Evolutionary conservation across 352 stramenopile species (phyloP).

Genomic region (Phytopythium delawarense): DNA sequence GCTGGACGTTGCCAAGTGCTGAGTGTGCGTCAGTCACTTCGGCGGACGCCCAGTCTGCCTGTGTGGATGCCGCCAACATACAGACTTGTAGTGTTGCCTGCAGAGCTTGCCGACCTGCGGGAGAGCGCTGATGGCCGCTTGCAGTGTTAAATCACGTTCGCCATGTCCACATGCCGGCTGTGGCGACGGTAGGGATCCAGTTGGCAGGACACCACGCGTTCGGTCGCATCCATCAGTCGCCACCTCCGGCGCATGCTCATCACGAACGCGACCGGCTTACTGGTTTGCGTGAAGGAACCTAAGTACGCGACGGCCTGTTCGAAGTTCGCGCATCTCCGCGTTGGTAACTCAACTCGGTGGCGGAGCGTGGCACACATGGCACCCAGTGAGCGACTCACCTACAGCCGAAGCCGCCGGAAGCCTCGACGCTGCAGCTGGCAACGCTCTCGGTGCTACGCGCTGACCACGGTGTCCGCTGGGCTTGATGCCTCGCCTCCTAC

Average conservation of each 20-base stretch:
- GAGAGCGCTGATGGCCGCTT: no score
- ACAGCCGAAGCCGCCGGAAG: not conserved
- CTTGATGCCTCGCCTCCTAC: not conserved
- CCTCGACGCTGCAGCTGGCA: not conserved
- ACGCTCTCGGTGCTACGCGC: not conserved
- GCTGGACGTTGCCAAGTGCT: not conserved
- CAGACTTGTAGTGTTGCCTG: no score
- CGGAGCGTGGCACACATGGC: not conserved
- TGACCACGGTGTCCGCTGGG: not conserved
- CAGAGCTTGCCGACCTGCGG: no score
- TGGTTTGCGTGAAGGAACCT: not conserved
- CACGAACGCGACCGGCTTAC: not conserved
- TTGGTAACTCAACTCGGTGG: slow-evolving; percentile 5
- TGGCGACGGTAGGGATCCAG: not conserved
- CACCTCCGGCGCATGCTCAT: not conserved
- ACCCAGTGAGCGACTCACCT: not conserved
- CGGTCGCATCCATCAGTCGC: not conserved
- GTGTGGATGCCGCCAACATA: not conserved
- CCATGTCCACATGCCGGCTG: not conserved
- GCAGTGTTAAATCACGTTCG: not conserved
- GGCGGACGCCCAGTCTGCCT: not conserved
- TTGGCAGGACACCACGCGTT: not conserved
- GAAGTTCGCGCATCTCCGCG: not conserved
- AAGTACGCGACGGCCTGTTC: not conserved
- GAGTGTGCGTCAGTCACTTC: not conserved